Evolutionary conservation across 2,329 filamentous ascomycete species (phyloP), one percentile per base, ranked within the genome.

Genomic region (Cytospora schulzeri): DNA sequence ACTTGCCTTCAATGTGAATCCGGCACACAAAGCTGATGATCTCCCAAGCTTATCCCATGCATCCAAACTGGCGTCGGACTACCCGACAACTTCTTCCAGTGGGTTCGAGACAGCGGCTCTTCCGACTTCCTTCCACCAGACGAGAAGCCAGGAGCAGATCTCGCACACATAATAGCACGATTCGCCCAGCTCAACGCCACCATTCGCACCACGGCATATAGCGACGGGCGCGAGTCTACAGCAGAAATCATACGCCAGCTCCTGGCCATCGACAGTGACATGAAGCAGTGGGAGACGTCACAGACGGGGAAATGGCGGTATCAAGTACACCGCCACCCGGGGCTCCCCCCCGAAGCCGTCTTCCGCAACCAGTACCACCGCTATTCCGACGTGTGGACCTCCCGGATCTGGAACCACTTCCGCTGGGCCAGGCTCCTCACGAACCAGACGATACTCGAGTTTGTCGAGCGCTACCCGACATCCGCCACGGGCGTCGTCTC

Each of bases 361-460:
- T 86, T 85, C 66, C 77, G 80, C 22, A 79, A 80, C 15, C 76
- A 79, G 61, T 88, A 85, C 69, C 85, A 88, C 70, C 71, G 79
- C 26, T 88, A 88, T 69, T 72, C 73, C 19, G 80, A 83, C 66
- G 79, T 85, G 62, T 85, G 81, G 78, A 75, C 80, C 22, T 83
- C 81, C 11, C 79, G 82, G 28, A 78, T 84, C 50, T 88, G 83
- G 83, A 85, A 84, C 65, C 81, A 88, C 68, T 86, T 83, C 68
- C 83, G 86, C 28, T 86, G 84, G 78, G 79, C 80, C 8, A 81
- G 84, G n/a, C 81, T 87, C 28, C 73, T 87, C 12, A 71, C 81
- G 19, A 82, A 79, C 70, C 79, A 86, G 66, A 76, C 79, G 51
- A 79, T 88, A 15, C 72, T 84, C 12, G 75, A 77, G 14, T 71